These are phyloP conservation scores for Russula dissimulans DNA, from an alignment of 768 basidiomycete species.

Conservation along the genomic window DNA sequence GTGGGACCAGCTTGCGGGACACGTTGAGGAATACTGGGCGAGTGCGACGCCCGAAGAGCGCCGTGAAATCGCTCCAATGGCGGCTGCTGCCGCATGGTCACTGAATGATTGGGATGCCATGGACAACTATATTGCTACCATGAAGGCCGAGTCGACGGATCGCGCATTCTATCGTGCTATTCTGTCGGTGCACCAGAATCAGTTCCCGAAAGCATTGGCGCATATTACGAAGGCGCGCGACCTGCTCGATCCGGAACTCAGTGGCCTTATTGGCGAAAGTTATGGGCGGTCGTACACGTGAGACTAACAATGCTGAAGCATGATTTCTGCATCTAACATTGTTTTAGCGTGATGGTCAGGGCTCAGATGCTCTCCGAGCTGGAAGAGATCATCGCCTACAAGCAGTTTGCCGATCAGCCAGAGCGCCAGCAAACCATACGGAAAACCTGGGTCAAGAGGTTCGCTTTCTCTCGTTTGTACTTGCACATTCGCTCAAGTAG, in stretches of 20 bases:
- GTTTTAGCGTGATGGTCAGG: slow-evolving; percentile 78
- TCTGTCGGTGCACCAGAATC: slow-evolving; percentile 90
- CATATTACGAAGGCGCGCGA: slow-evolving; percentile 94
- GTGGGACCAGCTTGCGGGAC: slow-evolving; percentile 84
- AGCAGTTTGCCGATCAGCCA: slow-evolving; percentile 87
- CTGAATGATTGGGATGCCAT: slow-evolving; percentile 95
- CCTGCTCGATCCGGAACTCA: slow-evolving; percentile 82
- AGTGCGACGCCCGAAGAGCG: slow-evolving; percentile 76
- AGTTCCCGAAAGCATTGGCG: slow-evolving; percentile 80
- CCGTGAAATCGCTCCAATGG: slow-evolving; percentile 90
- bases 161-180: slow-evolving; percentile 95
- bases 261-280: slow-evolving; percentile 86
- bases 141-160: slow-evolving; percentile 90
- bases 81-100: slow-evolving; percentile 95
- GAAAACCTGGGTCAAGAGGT: slow-evolving; percentile 98
- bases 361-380: slow-evolving; percentile 98
- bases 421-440: slow-evolving; percentile 86
- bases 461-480: slow-evolving; percentile 14
- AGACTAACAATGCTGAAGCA: slow-evolving; percentile 22
- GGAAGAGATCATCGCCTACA: slow-evolving; percentile 95
- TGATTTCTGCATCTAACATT: slow-evolving; percentile 9
- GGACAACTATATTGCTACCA: slow-evolving; percentile 92
- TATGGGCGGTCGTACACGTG: slow-evolving; percentile 98
- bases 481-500: background rate
- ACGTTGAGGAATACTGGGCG: slow-evolving; percentile 84